phyloP scores from a whole-genome alignment of 2,329 filamentous ascomycete genomes.

The Keithomyces neogunnii region DNA sequence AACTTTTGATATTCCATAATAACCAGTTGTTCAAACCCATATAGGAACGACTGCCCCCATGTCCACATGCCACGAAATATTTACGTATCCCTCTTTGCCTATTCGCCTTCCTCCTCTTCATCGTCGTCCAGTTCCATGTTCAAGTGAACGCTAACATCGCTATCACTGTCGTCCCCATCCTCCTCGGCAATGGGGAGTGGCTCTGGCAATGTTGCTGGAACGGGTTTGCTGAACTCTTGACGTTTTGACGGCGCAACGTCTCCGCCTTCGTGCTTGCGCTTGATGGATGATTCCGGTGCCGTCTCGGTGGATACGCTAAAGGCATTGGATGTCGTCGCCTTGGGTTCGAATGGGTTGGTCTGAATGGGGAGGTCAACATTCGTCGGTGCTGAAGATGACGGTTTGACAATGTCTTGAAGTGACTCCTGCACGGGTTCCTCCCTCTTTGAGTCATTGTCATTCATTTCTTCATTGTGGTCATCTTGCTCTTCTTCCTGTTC shows the following conservation, averaged over 20 bases:
- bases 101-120: constrained; percentile 29
- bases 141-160: constrained; percentile 48
- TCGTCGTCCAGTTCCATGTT: constrained; percentile 52
- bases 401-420: constrained; percentile 9
- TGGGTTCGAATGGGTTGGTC: constrained; percentile 28
- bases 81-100: not conserved
- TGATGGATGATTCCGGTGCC: constrained; percentile 22
- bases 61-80: not conserved
- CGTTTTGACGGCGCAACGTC: constrained; percentile 29
- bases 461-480: constrained; percentile 20
- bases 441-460: not conserved
- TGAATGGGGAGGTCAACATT: constrained; percentile 19
- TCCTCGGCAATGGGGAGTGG: constrained; percentile 12
- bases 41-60: not conserved
- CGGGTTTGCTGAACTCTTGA: constrained; percentile 27
- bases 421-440: not conserved
- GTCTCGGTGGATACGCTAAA: constrained; percentile 2
- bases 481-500: constrained; percentile 29
- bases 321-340: constrained; percentile 3
- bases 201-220: constrained; percentile 6
- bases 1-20: not conserved
- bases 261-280: constrained; percentile 31
- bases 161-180: constrained; percentile 32
- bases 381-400: constrained; percentile 6
- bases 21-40: not conserved